phyloP scores from a whole-genome alignment of 2,329 filamentous ascomycete species.

The Xylariomycetidae sp. region DNA sequence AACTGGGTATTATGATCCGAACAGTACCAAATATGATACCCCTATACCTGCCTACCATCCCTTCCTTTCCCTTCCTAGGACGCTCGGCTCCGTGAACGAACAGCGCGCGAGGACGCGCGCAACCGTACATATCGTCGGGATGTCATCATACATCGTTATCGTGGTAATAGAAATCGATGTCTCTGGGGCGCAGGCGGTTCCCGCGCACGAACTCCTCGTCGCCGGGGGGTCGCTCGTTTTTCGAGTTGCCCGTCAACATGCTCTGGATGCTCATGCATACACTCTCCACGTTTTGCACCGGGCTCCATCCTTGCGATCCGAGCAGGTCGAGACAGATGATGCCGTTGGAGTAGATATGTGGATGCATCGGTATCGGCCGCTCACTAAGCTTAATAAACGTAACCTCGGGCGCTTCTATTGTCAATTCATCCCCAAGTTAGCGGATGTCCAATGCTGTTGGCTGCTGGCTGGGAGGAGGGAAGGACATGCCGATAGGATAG shows the following conservation, averaged over 20 bases:
- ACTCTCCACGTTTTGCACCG: slow-evolving; percentile 94
- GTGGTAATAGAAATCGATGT: slow-evolving; percentile 93
- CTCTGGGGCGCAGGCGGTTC: slow-evolving; percentile 74
- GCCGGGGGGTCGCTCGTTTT: slow-evolving; percentile 84
- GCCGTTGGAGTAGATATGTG: slow-evolving; percentile 96
- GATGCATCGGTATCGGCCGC: slow-evolving; percentile 82
- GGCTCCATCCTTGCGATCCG: slow-evolving; percentile 84
- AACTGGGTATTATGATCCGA: too few relatives aligned
- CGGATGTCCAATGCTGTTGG: too few relatives aligned
- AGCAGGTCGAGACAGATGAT: slow-evolving; percentile 97
- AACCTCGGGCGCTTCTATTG: slow-evolving; percentile 85
- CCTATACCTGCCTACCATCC: too few relatives aligned
- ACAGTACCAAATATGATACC: too few relatives aligned
- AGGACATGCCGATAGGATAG: slow-evolving; percentile 78
- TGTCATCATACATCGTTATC: slow-evolving; percentile 66
- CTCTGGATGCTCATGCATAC: slow-evolving; percentile 97
- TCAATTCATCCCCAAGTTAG: slow-evolving; percentile 6
- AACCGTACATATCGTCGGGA: too few relatives aligned
- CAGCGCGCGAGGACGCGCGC: too few relatives aligned
- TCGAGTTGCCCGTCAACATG: slow-evolving; percentile 94
- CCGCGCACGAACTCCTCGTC: slow-evolving; percentile 83
- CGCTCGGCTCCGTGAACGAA: too few relatives aligned
- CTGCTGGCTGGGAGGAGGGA: too few relatives aligned
- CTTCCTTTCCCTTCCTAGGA: too few relatives aligned
- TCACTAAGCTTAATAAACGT: slow-evolving; percentile 68